These are phyloP conservation scores for Phytophthora ramorum DNA, from an alignment of 352 stramenopile genomes.

Conservation along the genomic window DNA sequence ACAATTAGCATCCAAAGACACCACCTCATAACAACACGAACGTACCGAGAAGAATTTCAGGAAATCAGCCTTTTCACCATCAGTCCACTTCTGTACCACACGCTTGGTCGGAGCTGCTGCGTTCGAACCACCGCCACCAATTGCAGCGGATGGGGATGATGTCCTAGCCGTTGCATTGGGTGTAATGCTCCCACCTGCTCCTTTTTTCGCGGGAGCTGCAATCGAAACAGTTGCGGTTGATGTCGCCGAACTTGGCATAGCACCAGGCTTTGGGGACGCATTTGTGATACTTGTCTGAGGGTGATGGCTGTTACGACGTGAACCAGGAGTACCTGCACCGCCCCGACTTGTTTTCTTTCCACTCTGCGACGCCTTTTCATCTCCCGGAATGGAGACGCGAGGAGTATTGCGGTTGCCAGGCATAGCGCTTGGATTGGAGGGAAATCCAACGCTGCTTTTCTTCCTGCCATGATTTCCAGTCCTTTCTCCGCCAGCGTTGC, in stretches of 20 bases:
- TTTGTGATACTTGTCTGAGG: conserved; percentile 15
- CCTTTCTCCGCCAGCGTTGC: conserved; percentile 29
- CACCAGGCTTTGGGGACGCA: conserved; percentile 21
- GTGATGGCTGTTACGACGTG: conserved; percentile 41
- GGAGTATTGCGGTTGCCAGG: conserved; percentile 19
- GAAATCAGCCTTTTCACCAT: conserved; percentile 89
- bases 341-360: conserved; percentile 55
- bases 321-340: conserved; percentile 31
- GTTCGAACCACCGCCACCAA: conserved; percentile 13
- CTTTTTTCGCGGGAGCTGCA: conserved; percentile 19
- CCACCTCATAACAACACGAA: background rate
- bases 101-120: conserved; percentile 59
- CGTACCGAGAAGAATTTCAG: conserved; percentile 89
- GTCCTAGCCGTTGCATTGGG: conserved; percentile 19
- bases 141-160: conserved; percentile 24
- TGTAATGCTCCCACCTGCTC: conserved; percentile 14
- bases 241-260: conserved; percentile 1
- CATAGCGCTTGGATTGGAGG: conserved; percentile 11
- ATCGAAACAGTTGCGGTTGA: conserved; percentile 3
- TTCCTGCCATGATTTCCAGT: conserved; percentile 27
- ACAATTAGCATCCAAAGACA: background rate
- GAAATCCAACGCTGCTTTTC: conserved; percentile 29
- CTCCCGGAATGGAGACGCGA: conserved; percentile 39
- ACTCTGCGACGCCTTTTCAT: conserved; percentile 46
- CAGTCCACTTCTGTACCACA: conserved; percentile 92